phyloP scores from a whole-genome alignment of 257 asterid species.

The Solanum chiquidenum region DNA sequence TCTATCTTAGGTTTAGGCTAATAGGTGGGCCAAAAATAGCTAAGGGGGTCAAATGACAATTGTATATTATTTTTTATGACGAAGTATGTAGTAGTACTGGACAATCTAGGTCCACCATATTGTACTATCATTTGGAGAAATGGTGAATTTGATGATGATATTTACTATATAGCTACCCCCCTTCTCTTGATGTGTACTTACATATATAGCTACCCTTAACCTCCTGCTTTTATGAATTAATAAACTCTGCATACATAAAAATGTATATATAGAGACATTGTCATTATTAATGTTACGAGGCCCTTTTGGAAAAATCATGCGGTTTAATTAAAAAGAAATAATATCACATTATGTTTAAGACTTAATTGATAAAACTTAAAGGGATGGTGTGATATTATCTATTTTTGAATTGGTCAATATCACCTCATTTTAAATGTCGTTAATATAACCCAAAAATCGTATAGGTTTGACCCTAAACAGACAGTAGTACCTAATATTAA shows the following conservation, averaged over 20 bases:
- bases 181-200: not conserved
- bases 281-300: not conserved
- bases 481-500: not conserved
- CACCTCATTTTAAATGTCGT: not conserved
- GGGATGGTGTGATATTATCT: not conserved
- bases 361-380: not conserved
- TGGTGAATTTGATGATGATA: not conserved
- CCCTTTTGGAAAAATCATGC: not conserved
- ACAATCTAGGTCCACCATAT: not conserved
- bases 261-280: not conserved
- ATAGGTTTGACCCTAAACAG: not conserved
- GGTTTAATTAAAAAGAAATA: not conserved
- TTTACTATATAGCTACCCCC: not conserved
- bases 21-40: not conserved
- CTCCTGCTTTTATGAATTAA: not conserved
- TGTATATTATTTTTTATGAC: not conserved
- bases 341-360: not conserved
- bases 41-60: not conserved
- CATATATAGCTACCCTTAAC: not conserved
- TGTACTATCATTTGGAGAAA: not conserved
- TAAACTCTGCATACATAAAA: not conserved
- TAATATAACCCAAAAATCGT: not conserved
- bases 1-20: not conserved
- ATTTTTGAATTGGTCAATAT: not conserved
- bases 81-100: not conserved